Conservation (phyloP, 179 eudicot genomes). For the Silene coronaria region DNA sequence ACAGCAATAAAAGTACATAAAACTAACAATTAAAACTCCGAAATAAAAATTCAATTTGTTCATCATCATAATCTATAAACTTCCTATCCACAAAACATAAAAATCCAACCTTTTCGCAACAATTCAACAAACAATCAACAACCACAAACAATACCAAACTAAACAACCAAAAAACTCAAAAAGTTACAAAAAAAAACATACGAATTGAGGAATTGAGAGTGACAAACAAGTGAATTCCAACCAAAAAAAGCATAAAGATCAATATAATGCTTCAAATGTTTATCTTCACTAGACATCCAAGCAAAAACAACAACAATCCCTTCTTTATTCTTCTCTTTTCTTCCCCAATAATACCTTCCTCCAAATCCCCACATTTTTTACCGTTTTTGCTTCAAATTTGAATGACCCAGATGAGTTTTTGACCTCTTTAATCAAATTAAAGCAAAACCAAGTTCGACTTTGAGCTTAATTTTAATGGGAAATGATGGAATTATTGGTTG, state of each 20-base stretch:
- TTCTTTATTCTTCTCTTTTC: slow-evolving; percentile 39
- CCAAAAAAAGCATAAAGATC: slow-evolving; percentile 80
- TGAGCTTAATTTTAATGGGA: not conserved
- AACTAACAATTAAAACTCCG: not conserved
- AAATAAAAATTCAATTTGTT: not conserved
- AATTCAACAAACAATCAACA: not conserved
- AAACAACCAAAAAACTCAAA: not conserved
- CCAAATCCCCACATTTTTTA: slow-evolving; percentile 87
- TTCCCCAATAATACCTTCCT: slow-evolving; percentile 85
- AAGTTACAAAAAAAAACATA: slow-evolving; percentile 29
- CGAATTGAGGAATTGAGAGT: slow-evolving; percentile 85
- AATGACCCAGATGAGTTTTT: slow-evolving; percentile 7
- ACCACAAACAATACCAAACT: not conserved
- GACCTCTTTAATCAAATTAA: not conserved
- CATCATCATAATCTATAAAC: not conserved
- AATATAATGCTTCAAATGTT: slow-evolving; percentile 66
- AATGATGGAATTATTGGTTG: not conserved
- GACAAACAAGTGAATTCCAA: slow-evolving; percentile 90
- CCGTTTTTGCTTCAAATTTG: not conserved
- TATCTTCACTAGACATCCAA: slow-evolving; percentile 97
- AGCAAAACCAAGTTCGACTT: slow-evolving; percentile 7
- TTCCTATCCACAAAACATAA: not conserved
- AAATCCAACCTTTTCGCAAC: not conserved
- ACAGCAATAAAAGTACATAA: not conserved
- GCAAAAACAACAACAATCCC: slow-evolving; percentile 83